Base-by-base conservation (phyloP, 2,329 filamentous ascomycete species). In the Lachnellula occidentalis region DNA sequence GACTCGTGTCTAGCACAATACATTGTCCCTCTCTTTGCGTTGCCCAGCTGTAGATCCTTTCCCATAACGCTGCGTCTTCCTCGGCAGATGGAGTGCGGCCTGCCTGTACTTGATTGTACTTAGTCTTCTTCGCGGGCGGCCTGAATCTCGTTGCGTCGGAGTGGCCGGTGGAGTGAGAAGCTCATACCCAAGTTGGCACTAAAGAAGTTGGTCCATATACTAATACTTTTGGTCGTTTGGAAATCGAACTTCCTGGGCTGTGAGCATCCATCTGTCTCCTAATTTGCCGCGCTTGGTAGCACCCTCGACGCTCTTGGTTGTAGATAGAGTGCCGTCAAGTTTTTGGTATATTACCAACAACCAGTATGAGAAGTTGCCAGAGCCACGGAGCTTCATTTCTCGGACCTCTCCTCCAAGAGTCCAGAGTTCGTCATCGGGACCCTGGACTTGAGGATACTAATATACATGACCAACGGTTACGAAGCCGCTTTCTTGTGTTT, bases 321-420 rank as follows among this genome's bases (percentile, higher is more conserved):
- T 56, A 37, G 58, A 22, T 12, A 14, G 36, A 34, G 54, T 42
- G 9, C 48, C 57, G 45, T 63, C 59, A 5, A 57, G 43, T 22
- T 48, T 48, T 49, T 64, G 63, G 27, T 60, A 58, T 57, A 65
- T 51, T 4, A 60, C 56, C 50, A 50, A 64, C 17, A 58, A 59
- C 51, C 45, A 63, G 27, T 49, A 45, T n/a, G 45, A 36, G 22
- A 41, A 58, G 2, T 50, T 57, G 9, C 50, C 54, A 3, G 45
- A 39, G n/a, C 59, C 59, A 27, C 17, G 8, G 2, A 55, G 57
- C 54, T 63, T 64, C 4, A 45, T 31, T 15, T 48, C 45, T 43
- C 59, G 50, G 12, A 51, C 43, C 3, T 45, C 52, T 34, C 62
- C 61, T 34, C 62, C 61, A 14, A 59, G 46, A 19, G 61, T 63